Conservation (phyloP, 1,139 yeast genomes). For the Taphrina wiesneri region DNA sequence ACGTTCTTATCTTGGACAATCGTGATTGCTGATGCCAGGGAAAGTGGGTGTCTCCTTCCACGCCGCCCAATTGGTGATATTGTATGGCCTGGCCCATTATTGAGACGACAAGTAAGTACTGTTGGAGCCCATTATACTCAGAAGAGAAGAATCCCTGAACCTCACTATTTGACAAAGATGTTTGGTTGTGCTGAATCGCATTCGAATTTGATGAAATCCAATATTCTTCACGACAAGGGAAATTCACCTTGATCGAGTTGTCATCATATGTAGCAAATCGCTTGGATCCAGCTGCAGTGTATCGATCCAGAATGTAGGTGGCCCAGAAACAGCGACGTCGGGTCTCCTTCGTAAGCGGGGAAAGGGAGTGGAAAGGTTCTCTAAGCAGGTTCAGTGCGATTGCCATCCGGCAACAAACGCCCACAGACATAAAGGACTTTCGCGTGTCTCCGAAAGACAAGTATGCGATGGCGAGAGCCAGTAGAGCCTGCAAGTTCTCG, state of each 20-base stretch:
- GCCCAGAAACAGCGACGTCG: slow-evolving; percentile 3
- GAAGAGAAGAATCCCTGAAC: slow-evolving; percentile 1
- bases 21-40: slow-evolving; percentile 12
- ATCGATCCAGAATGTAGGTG: background rate
- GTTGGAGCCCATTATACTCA: background rate
- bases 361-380: background rate
- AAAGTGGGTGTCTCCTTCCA: slow-evolving; percentile 2
- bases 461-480: background rate
- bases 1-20: background rate
- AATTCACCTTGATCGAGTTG: slow-evolving; percentile 1
- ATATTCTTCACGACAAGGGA: background rate
- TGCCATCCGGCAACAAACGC: slow-evolving; percentile 1
- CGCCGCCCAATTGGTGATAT: slow-evolving; percentile 9
- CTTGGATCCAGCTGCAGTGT: slow-evolving; percentile 1
- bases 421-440: slow-evolving; percentile 2
- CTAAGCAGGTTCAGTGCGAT: background rate
- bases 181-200: slow-evolving; percentile 1
- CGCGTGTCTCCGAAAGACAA: background rate
- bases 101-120: background rate
- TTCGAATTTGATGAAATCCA: background rate
- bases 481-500: background rate
- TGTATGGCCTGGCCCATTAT: slow-evolving; percentile 6
- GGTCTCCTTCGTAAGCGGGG: background rate
- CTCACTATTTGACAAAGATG: slow-evolving; percentile 2
- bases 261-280: background rate